Evolutionary conservation across 352 stramenopile species (phyloP), one percentile per base, ranked within the genome.

Genomic region (Globisporangium apiculatum): DNA sequence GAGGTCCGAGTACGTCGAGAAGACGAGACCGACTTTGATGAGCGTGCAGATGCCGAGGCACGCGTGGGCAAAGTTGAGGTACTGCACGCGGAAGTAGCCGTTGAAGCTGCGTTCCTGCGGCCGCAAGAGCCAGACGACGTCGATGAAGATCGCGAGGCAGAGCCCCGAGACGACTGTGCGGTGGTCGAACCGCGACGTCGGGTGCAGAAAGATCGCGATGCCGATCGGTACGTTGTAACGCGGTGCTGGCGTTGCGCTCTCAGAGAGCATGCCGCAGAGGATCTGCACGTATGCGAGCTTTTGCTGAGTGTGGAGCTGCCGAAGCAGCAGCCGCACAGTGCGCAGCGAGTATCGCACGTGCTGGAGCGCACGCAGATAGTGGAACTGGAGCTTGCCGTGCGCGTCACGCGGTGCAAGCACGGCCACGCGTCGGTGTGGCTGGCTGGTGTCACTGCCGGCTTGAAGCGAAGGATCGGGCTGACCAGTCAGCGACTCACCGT

Each of bases 181-280:
- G 40, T 89, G 78, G 31, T 86, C 68, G 40, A 79, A 67, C 0
- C 67, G 58, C 5, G 60, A 50, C 9, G 54, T 53, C 2, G 69
- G 58, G 18, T 67, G 52, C 45, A 82, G 70, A 46, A 90, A 78
- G 18, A 87, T 54, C 36, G 61, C 49, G 35, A 85, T 76, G 10
- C 75, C 80, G 12, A 91, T 71, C 2, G 83, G 76, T 7, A 84
- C 73, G 60, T 93, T 93, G 71, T 90, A 85, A 5, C 83, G 66
- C 24, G 83, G 82, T 14, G 68, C 72, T 5, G 80, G 83, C 1
- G 80, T 87, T 11, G 76, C 68, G 17, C 69, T 68, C 54, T 91
- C 80, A 1, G 78, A 87, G 10, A 91, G 12, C 54, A 93, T 71
- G 1, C 75, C 76, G n/a, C 68, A 60, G 43, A 91, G 18, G 15